These are phyloP conservation scores for Yamadazyma phyllophila DNA, from an alignment of 805 yeast genomes.

Conservation along the genomic window DNA sequence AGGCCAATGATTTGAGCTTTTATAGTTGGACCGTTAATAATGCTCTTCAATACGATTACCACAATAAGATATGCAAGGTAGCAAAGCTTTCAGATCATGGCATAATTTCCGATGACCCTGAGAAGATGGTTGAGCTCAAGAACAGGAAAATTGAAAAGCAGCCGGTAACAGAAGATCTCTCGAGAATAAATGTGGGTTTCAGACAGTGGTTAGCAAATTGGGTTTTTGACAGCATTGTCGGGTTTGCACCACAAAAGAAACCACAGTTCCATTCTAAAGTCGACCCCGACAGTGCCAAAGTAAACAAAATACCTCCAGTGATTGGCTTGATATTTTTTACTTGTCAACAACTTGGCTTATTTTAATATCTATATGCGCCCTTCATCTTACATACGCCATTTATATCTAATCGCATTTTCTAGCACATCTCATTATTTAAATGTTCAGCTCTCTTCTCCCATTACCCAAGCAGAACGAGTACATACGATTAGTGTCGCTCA, in stretches of 20 bases:
- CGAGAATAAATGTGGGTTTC: neutral
- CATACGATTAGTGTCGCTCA: neutral
- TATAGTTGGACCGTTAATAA: constrained; percentile 42
- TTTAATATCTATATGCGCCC: neutral
- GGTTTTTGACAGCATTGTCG: neutral
- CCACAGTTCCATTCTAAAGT: constrained; percentile 2
- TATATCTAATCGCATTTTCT: neutral
- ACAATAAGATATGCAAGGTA: constrained; percentile 22
- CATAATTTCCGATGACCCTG: constrained; percentile 37
- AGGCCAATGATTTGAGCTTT: constrained; percentile 29
- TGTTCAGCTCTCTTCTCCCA: constrained; percentile 39
- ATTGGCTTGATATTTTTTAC: neutral
- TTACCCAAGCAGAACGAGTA: constrained; percentile 27
- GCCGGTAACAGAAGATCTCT: neutral
- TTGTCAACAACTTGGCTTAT: constrained; percentile 6
- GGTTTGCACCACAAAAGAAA: neutral
- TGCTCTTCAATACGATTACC: constrained; percentile 33
- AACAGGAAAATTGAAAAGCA: neutral
- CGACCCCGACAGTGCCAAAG: neutral
- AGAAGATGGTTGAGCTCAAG: constrained; percentile 22
- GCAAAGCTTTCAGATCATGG: constrained; percentile 32
- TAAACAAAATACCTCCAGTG: neutral
- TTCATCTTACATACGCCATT: neutral
- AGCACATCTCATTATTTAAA: constrained; percentile 7
- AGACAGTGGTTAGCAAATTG: constrained; percentile 3